Conservation (phyloP, 345 rosid genomes). For the Syzygium aromaticum region DNA sequence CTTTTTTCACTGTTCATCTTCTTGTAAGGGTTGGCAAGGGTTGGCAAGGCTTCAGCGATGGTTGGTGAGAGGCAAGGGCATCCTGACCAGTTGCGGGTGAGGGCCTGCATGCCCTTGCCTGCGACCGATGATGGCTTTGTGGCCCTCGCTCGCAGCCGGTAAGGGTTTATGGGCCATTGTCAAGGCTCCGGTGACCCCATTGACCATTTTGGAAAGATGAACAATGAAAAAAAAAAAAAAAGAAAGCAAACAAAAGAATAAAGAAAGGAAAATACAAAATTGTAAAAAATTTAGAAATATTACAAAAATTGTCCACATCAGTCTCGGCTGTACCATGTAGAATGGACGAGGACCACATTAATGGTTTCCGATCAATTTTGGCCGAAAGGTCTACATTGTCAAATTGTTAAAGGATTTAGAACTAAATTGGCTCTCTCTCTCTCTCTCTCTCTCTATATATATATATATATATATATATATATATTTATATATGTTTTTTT, state of each 20-base stretch:
- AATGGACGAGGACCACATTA: too few relatives aligned
- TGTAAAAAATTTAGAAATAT: too few relatives aligned
- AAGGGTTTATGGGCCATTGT: background rate
- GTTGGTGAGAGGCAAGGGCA: background rate
- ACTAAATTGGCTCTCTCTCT: too few relatives aligned
- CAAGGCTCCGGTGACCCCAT: accelerated
- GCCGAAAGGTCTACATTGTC: background rate
- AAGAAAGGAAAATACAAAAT: too few relatives aligned
- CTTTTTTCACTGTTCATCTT: background rate
- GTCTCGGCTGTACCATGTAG: accelerated
- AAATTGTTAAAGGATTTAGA: background rate
- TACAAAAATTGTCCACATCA: too few relatives aligned
- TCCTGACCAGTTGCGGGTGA: too few relatives aligned
- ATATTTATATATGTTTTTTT: too few relatives aligned
- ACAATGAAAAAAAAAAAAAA: background rate
- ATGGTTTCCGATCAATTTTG: too few relatives aligned
- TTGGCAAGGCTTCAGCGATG: accelerated
- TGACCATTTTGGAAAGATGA: background rate
- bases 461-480: too few relatives aligned
- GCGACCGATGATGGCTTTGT: accelerated
- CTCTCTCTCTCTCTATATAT: too few relatives aligned
- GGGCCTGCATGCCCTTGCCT: accelerated
- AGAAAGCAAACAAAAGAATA: too few relatives aligned
- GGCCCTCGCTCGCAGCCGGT: accelerated
- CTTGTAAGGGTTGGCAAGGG: accelerated